Base-by-base conservation (phyloP, 495 filamentous ascomycete genomes). In the Letharia lupina region DNA sequence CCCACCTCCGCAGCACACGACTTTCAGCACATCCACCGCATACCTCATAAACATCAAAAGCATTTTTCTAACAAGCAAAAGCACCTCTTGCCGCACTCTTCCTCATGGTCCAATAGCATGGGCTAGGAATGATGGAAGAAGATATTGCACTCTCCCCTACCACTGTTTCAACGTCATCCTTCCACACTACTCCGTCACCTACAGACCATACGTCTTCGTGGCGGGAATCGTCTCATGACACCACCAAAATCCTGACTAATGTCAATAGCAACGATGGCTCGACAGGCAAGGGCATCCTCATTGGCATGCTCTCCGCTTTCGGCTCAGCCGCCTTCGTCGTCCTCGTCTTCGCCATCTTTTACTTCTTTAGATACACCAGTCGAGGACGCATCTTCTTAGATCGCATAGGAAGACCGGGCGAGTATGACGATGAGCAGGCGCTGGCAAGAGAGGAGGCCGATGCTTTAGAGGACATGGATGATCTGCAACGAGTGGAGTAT, bases 341-440 rank as follows among this genome's bases (percentile, higher is more conserved):
- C 44, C 70, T 92, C 44, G 81, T 98, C 60, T 87, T 96, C 68
- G 84, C 88, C 61, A 78, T 93, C 72, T 87, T 97, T 72, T 96
- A 96, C 77, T 96, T 96, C 78, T 94, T 98, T 77, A 83, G 87
- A 75, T 93, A 96, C 78, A 97, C 94, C 56, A 84, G 82, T 61
- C 86, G 87, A 62, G 94, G 94, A 40, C 84, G 94, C 65, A 98
- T 98, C 69, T 85, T 98, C 65, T 83, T 98, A 67, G 93, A 98
- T 79, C 87, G 92, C 68, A 89, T 98, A 74, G 93, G 91, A 50
- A 83, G 95, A 64, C 93, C 94, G 2, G 94, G 94, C 67, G 94
- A 97, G 77, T 98, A 89, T 79, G 94, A 98, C 76, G 94, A 98
- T 79, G 94, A 98, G 75, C 92, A 97, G 75, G 88, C 89, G 39